Base-by-base conservation (phyloP, 768 basidiomycete genomes). In the Rhodosporidiobolus odoratus region DNA sequence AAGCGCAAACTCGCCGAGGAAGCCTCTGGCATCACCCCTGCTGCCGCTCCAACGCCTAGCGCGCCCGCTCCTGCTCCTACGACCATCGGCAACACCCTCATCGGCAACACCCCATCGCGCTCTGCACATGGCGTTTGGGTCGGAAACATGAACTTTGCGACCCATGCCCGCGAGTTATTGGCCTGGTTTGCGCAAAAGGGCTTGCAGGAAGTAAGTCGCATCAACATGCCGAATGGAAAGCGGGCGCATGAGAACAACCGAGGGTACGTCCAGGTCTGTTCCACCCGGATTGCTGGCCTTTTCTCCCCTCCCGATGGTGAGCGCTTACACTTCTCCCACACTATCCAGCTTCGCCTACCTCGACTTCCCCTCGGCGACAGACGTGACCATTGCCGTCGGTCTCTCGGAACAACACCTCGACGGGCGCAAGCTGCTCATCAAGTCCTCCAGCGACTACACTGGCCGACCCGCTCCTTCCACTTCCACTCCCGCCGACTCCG, bases 141-240 rank as follows among this genome's bases (percentile, higher is more conserved):
- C 38, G 95, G 95, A 50, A 98, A 98, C 80, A 78, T 98, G 79
- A 84, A 89, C 10, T 98, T 89, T 84, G 89, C 89, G 80, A 97
- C 95, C 61, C 90, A 88, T 0, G 82, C 84, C 66, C 86, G 89
- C 17, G 82, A 87, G n/a, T 80, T 98, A 23, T 45, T 69, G n/a
- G 58, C 48, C 37, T 71, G 71, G 69, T 67, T 71, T 65, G 66
- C 60, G 43, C 68, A 64, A 17, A 47, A 56, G n/a, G 69, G 75
- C 6, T 43, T 73, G 27, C 50, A 66, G 45, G 88, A 88, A 75
- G 86, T 92, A 68, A 90, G 88, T 25, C 83, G 92, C 54, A 82
- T 93, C 74, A 83, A 95, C 78, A 87, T 98, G 87, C 95, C 95
- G 4, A 88, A 84, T 76, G 80, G 79, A 6, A 78, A 75, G 43